Evolutionary conservation across 768 basidiomycete species (phyloP).

Genomic region (Terana coerulea): DNA sequence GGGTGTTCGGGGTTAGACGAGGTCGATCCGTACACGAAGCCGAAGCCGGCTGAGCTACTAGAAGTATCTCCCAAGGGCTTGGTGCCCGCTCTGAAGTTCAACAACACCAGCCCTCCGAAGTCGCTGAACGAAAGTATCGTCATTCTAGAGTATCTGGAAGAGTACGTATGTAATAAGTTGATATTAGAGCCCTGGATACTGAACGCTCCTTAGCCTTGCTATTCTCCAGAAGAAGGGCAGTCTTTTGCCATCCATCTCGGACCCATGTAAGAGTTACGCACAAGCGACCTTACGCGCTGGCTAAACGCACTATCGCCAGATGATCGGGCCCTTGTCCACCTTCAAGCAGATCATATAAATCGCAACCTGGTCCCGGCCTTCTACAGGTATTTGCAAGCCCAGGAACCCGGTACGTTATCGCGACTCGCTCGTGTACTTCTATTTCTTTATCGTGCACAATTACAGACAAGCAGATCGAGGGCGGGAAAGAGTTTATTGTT

Average conservation of each 20-base stretch:
- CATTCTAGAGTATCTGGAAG: constrained; percentile 75
- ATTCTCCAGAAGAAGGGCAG: constrained; percentile 41
- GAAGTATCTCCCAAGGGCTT: constrained; percentile 80
- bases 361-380: constrained; percentile 66
- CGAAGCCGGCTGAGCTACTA: constrained; percentile 76
- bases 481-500: constrained; percentile 49
- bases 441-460: neutral
- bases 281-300: neutral
- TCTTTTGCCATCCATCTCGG: constrained; percentile 52
- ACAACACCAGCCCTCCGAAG: constrained; percentile 49
- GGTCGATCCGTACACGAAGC: constrained; percentile 81
- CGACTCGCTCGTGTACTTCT: too few species aligned
- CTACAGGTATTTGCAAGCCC: constrained; percentile 72
- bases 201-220: constrained; percentile 39
- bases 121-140: constrained; percentile 78
- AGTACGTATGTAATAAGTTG: constrained; percentile 36
- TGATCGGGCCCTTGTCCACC: constrained; percentile 60
- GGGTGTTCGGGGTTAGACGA: constrained; percentile 52
- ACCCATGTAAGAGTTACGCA: constrained; percentile 50
- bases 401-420: constrained; percentile 33
- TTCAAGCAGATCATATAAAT: constrained; percentile 66
- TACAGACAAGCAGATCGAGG: constrained; percentile 44
- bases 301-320: constrained; percentile 36
- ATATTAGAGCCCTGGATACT: neutral
- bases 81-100: constrained; percentile 64